Evolutionary conservation across 2,329 filamentous ascomycete genomes (phyloP), one percentile per base, ranked within the genome.

Genomic region (Xylaria sp.): DNA sequence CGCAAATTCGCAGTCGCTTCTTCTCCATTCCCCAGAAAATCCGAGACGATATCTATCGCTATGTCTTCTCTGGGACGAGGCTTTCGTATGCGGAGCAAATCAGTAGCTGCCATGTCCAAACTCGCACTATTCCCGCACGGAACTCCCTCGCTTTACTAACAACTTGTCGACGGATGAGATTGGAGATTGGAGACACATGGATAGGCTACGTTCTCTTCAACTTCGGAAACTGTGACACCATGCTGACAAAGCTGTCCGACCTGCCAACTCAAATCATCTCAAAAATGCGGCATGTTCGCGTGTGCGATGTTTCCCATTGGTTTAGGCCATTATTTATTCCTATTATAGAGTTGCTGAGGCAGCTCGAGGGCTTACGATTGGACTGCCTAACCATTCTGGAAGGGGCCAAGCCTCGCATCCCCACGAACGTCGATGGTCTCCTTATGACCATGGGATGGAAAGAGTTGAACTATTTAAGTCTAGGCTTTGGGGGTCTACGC

Each of bases 331-430:
- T n/a, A n/a, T n/a, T n/a, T n/a, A n/a, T n/a, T n/a, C n/a, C n/a
- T n/a, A n/a, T n/a, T n/a, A n/a, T n/a, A n/a, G n/a, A n/a, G n/a
- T n/a, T n/a, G n/a, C n/a, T n/a, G n/a, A n/a, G n/a, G n/a, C 44
- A 13, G 25, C 25, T 49, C 27, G 11, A 3, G n/a, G 29, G 47
- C 29, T 27, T 52, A 9, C 23, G 27, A 31, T 15, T 58, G 25
- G 38, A 52, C 15, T 21, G 27, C 19, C 19, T 52, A 6, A 46
- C 31, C 1, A 11, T 58, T 19, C 10, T 58, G 5, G 21, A 19
- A 6, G 4, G 2, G 1, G 5, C 1, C 1, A 3, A 3, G 2
- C 6, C 15, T n/a, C 1, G 3, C 9, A 3, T 3, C 8, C 11
- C 11, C 25, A 33, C 15, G 2, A 35, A 3, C n/a, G 4, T 51